Base-by-base conservation (phyloP, 1,284 basidiomycete genomes). In the Heterobasidion occidentale region DNA sequence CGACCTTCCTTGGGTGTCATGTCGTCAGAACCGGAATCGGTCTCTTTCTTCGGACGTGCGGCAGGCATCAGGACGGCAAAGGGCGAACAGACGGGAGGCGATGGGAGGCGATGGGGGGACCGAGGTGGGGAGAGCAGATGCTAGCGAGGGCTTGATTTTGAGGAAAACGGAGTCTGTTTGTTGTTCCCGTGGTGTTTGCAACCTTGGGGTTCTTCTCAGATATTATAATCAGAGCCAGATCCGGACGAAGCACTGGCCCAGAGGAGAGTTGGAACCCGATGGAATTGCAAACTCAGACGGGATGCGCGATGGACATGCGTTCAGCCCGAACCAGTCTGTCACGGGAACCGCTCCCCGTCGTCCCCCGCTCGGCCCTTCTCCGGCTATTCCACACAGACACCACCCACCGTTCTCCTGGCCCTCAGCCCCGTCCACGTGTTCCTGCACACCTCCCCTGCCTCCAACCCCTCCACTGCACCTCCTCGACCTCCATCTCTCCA, bases 31-130 rank as follows among this genome's bases (percentile, higher is more conserved):
- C 78, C 74, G 63, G 82, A 81, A 67, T 73, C 75, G 59, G 67
- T 71, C 70, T 83, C 81, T 76, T 84, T 84, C 78, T 84, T 84
- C 64, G 78, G 72, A 66, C 84, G 81, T 60, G 80, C 75, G 64
- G 76, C 77, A 68, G 86, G 81, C 86, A 88, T 88, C 62, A 69
- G 62, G 58, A 61, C 58, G 54, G 59, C 63, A 66, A 66, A 64
- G 67, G 63, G 61, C 60, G 60, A 60, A 55, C 59, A 66, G 63
- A 60, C 60, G 64, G 66, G 64, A 59, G 54, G 59, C 65, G 63
- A 60, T 61, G 64, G 67, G 64, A 66, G 61, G 61, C 57, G 55
- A 54, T 36, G 63, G 54, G 60, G 54, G 48, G 42, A 57, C 56
- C 55, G 45, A 58, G 54, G 38, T 47, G 51, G 50, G 55, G 56